These are phyloP conservation scores for Saksenaea oblongispora DNA, from an alignment of 371 early-diverging fungal species.

Conservation along the genomic window DNA sequence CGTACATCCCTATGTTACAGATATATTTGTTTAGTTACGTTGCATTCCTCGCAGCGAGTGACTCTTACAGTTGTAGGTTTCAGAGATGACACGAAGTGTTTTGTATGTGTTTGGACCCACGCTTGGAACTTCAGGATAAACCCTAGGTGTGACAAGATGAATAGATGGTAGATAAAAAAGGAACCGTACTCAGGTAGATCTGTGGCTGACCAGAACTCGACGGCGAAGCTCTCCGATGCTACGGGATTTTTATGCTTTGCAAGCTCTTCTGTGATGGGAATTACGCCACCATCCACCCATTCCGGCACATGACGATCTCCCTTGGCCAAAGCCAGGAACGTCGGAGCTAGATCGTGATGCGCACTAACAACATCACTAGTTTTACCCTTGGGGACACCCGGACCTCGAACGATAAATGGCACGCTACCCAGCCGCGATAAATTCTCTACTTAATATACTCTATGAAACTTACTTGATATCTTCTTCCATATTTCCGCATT, in stretches of 20 bases:
- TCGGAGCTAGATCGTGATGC: slow-evolving; percentile 64
- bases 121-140: not conserved
- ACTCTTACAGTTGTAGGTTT: slow-evolving; percentile 48
- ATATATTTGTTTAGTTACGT: not conserved
- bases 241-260: slow-evolving; percentile 38
- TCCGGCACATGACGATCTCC: slow-evolving; percentile 36
- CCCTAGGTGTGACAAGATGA: not conserved
- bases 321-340: slow-evolving; percentile 58
- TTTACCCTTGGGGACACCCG: slow-evolving; percentile 54
- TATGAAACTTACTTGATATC: slow-evolving; percentile 51
- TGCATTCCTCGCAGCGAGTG: slow-evolving; percentile 15
- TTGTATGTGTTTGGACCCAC: slow-evolving; percentile 56
- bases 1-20: slow-evolving; percentile 41
- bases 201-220: slow-evolving; percentile 57
- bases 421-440: slow-evolving; percentile 27
- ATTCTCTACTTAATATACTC: not conserved
- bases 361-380: slow-evolving; percentile 49
- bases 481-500: slow-evolving; percentile 61
- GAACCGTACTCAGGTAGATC: slow-evolving; percentile 34
- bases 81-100: slow-evolving; percentile 57
- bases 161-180: not conserved
- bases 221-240: slow-evolving; percentile 57
- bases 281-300: slow-evolving; percentile 57
- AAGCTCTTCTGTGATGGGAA: slow-evolving; percentile 48
- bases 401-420: slow-evolving; percentile 66